Evolutionary conservation across 2,329 filamentous ascomycete genomes (phyloP).

Genomic region (Fusarium xylarioides): DNA sequence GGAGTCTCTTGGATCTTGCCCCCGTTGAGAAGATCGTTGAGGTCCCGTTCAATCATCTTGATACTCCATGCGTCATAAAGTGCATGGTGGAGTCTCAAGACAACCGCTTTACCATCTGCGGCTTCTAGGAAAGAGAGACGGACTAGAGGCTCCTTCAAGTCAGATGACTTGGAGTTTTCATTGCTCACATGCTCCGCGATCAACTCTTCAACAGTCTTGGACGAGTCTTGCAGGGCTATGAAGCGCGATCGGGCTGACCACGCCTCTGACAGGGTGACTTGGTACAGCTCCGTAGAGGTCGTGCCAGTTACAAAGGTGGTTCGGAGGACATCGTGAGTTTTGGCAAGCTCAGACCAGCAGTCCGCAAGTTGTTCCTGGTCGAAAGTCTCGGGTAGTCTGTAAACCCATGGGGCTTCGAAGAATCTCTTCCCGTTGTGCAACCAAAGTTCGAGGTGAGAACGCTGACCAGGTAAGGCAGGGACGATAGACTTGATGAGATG

Average conservation of each 20-base stretch:
- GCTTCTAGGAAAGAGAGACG: not conserved
- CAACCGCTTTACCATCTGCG: not conserved
- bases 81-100: constrained; percentile 18
- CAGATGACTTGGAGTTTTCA: not conserved
- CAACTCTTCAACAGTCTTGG: not conserved
- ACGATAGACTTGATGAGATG: not conserved
- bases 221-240: not conserved
- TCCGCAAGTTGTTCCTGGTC: not conserved
- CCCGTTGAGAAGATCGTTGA: not conserved
- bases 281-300: not conserved
- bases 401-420: constrained; percentile 22
- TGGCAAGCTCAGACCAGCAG: not conserved
- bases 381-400: not conserved
- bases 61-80: constrained; percentile 26
- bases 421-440: constrained; percentile 15
- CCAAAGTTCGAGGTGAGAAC: constrained; percentile 22
- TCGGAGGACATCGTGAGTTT: constrained; percentile 2
- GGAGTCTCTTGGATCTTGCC: rapidly evolving
- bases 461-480: not conserved
- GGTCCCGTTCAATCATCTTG: constrained; percentile 14
- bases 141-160: constrained; percentile 3
- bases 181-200: not conserved
- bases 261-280: not conserved
- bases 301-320: not conserved
- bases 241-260: not conserved